Evolutionary conservation across 495 filamentous ascomycete species (phyloP).

Genomic region (Haplographium delicatum): DNA sequence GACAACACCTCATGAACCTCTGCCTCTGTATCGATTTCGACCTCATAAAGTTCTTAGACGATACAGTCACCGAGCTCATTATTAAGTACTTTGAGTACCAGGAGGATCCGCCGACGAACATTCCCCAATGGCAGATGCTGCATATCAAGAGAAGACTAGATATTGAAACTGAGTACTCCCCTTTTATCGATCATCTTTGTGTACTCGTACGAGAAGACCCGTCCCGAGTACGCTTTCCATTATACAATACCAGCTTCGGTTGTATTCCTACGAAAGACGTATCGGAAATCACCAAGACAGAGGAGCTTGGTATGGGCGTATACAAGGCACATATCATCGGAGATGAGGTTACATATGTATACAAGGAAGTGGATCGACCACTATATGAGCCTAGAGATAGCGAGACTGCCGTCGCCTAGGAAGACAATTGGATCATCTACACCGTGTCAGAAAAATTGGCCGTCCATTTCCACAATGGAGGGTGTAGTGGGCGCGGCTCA

Average conservation of each 20-base stretch:
- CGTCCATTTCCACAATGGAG: slow-evolving; percentile 7
- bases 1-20: slow-evolving; percentile 17
- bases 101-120: neutral
- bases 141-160: neutral
- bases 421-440: neutral
- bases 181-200: neutral
- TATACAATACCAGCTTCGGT: neutral
- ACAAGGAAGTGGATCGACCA: slow-evolving; percentile 15
- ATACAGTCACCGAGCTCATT: slow-evolving; percentile 21
- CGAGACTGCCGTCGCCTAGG: neutral
- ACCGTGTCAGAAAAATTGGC: slow-evolving; percentile 8
- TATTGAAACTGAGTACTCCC: neutral
- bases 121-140: neutral
- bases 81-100: neutral
- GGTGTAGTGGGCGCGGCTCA: slow-evolving; percentile 8
- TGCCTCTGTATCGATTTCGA: slow-evolving; percentile 20
- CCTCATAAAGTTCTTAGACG: slow-evolving; percentile 16
- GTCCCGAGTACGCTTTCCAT: slow-evolving; percentile 17
- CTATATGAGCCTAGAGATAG: slow-evolving; percentile 13
- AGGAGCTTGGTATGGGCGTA: slow-evolving; percentile 8
- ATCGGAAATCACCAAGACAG: slow-evolving; percentile 14
- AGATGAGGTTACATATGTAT: slow-evolving; percentile 11
- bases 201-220: slow-evolving; percentile 19
- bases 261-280: slow-evolving; percentile 3
- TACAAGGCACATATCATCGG: neutral